phyloP scores from a whole-genome alignment of 345 rosid genomes.

The Melastoma malabathricum region DNA sequence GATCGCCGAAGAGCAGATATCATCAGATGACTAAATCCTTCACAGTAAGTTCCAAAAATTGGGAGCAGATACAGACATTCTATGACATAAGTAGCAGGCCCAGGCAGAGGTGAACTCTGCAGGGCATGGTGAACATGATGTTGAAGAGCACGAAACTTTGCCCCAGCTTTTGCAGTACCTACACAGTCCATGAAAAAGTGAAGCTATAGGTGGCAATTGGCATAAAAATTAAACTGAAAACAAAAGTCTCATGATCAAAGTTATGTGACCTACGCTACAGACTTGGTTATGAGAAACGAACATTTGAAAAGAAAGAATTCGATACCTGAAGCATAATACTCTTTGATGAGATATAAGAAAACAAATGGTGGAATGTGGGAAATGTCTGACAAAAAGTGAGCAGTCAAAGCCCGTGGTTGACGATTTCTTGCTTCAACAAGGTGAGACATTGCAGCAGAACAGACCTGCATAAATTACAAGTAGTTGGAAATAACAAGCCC shows the following conservation, averaged over 20 bases:
- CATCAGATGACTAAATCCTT: conserved; percentile 89
- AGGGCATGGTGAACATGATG: conserved; percentile 49
- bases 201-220: background rate
- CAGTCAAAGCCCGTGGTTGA: conserved; percentile 20
- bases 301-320: conserved; percentile 2
- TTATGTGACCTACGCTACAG: no score
- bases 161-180: conserved; percentile 66
- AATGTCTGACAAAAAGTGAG: conserved; percentile 51
- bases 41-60: conserved; percentile 43
- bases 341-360: conserved; percentile 66
- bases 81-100: conserved; percentile 50
- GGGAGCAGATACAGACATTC: conserved; percentile 66
- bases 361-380: conserved; percentile 56
- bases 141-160: conserved; percentile 67
- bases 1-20: conserved; percentile 62
- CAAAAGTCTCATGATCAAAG: no score
- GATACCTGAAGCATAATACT: conserved; percentile 61
- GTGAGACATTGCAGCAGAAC: no score
- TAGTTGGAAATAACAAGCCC: no score
- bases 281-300: background rate
- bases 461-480: no score
- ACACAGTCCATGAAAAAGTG: conserved; percentile 8
- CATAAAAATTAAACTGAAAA: no score
- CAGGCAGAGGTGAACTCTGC: conserved; percentile 57
- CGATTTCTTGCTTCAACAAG: conserved; percentile 4